Evolutionary conservation across 2,329 filamentous ascomycete genomes (phyloP).

Genomic region (Arthrobotrys sinensis): DNA sequence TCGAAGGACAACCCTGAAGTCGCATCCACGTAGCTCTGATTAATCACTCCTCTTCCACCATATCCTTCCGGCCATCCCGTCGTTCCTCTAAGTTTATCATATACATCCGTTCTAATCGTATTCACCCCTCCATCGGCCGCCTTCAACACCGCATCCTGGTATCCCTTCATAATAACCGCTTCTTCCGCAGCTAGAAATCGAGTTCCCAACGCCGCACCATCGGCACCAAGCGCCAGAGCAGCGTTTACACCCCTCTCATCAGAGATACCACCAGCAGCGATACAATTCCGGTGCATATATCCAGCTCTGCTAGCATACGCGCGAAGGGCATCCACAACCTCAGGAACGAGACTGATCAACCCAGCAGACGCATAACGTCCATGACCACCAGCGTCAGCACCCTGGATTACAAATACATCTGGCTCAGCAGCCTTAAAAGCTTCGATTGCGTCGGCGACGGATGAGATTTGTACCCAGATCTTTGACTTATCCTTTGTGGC

Average conservation of each 20-base stretch:
- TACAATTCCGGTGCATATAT: constrained; percentile 40
- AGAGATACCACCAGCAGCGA: constrained; percentile 66
- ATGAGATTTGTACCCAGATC: constrained; percentile 66
- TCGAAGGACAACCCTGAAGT: constrained; percentile 67
- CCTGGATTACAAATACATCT: constrained; percentile 67
- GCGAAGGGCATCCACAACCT: constrained; percentile 65
- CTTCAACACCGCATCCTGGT: constrained; percentile 69
- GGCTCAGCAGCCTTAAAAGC: constrained; percentile 63
- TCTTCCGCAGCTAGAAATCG: constrained; percentile 70
- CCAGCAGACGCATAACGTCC: constrained; percentile 65
- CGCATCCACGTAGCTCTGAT: constrained; percentile 71
- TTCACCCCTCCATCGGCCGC: constrained; percentile 71
- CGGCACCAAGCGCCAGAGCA: constrained; percentile 66
- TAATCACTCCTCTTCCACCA: constrained; percentile 74
- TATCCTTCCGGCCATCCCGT: constrained; percentile 74
- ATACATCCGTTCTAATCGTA: constrained; percentile 71
- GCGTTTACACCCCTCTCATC: constrained; percentile 67
- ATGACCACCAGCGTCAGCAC: constrained; percentile 67
- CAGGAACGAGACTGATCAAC: constrained; percentile 67
- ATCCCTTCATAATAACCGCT: constrained; percentile 69
- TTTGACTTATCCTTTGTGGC: constrained; percentile 31
- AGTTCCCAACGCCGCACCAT: constrained; percentile 71
- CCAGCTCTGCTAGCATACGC: not conserved
- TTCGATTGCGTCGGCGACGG: constrained; percentile 64
- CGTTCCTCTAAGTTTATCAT: constrained; percentile 73